Evolutionary conservation across 306 rosid genomes (phyloP).

Genomic region (Gastrolobium bilobum): DNA sequence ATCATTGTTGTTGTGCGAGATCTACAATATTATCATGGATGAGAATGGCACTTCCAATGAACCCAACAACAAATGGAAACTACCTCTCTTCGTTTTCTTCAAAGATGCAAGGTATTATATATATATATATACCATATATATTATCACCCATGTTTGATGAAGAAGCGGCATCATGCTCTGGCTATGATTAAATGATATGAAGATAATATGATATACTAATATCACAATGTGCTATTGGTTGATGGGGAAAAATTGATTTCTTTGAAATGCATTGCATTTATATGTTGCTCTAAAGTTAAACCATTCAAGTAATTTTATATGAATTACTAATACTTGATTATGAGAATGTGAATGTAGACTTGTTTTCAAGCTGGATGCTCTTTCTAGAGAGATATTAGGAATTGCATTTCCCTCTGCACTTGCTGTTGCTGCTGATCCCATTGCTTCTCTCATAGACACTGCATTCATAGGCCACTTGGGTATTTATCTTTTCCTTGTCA

Average conservation of each 20-base stretch:
- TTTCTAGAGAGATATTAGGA: constrained; percentile 75
- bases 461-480: constrained; percentile 95
- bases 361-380: constrained; percentile 75
- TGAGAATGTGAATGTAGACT: constrained; percentile 53
- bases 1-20: background rate
- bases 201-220: background rate
- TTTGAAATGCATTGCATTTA: constrained; percentile 5
- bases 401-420: constrained; percentile 91
- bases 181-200: too few species aligned
- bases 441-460: constrained; percentile 94
- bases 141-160: background rate
- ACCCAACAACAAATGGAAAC: constrained; percentile 54
- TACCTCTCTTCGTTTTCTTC: constrained; percentile 82
- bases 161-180: too few species aligned
- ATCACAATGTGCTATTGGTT: background rate
- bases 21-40: constrained; percentile 46
- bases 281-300: background rate
- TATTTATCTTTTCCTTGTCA: constrained; percentile 32
- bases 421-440: constrained; percentile 96
- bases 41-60: constrained; percentile 45
- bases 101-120: constrained; percentile 68
- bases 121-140: background rate
- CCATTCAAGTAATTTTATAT: background rate
- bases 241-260: background rate
- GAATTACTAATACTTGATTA: background rate